A percentile compares a stretch with the other conserved stretches of the same genome.
Evolutionary conservation across 1,139 yeast species (phyloP).

Genomic region (Suhomyces ambrosiae): DNA sequence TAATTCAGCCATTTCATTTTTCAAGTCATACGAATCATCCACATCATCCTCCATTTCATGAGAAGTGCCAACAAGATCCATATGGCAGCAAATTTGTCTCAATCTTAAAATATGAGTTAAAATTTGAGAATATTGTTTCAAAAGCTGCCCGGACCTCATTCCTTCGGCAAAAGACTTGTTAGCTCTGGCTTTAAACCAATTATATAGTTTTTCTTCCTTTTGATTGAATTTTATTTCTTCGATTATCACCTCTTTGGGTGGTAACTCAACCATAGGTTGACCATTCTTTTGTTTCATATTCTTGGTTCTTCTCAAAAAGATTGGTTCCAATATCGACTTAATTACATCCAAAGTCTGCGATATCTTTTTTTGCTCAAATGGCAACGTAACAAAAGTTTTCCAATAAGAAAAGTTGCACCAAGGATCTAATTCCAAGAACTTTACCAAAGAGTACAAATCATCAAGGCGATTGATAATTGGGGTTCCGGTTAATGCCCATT

Average conservation of each 20-base stretch:
- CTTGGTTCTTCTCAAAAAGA: slow-evolving; percentile 83
- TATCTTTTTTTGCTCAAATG: slow-evolving; percentile 74
- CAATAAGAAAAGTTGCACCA: slow-evolving; percentile 88
- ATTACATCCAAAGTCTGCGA: slow-evolving; percentile 79
- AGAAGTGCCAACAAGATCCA: slow-evolving; percentile 56
- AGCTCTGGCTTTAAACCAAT: slow-evolving; percentile 71
- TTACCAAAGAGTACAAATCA: slow-evolving; percentile 78
- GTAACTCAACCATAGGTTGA: slow-evolving; percentile 71
- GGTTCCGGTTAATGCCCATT: slow-evolving; percentile 93
- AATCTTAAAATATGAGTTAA: slow-evolving; percentile 80
- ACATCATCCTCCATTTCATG: slow-evolving; percentile 40
- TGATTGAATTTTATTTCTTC: slow-evolving; percentile 69
- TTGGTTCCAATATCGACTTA: slow-evolving; percentile 81
- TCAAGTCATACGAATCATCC: slow-evolving; percentile 17
- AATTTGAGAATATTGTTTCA: slow-evolving; percentile 76
- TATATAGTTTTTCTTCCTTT: slow-evolving; percentile 66
- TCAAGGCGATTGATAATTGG: slow-evolving; percentile 90
- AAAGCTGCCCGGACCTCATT: slow-evolving; percentile 65
- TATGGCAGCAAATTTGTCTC: slow-evolving; percentile 88
- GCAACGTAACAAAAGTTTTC: slow-evolving; percentile 84
- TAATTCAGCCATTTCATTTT: slow-evolving; percentile 17
- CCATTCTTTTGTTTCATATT: slow-evolving; percentile 80
- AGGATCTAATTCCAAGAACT: slow-evolving; percentile 77
- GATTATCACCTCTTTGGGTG: slow-evolving; percentile 71
- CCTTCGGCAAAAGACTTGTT: slow-evolving; percentile 66